Evolutionary conservation across 2,329 filamentous ascomycete species (phyloP).

Genomic region (Piedraia hortae): DNA sequence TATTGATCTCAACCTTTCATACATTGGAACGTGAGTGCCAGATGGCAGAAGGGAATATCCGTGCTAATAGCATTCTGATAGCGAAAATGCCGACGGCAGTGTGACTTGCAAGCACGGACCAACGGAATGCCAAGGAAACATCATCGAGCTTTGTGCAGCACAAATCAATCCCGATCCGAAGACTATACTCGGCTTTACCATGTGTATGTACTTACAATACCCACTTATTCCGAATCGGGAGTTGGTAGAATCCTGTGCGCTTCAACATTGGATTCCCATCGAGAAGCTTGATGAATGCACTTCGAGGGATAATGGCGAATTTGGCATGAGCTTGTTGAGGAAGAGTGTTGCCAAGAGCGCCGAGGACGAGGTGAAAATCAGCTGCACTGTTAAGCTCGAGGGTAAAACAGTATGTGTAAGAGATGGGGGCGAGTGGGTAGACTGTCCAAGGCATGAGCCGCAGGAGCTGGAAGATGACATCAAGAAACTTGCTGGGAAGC

Average conservation of each 20-base stretch:
- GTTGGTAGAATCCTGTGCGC: conserved; percentile 64
- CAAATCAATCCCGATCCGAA: conserved; percentile 63
- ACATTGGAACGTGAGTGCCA: conserved; percentile 44
- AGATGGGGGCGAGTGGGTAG: conserved; percentile 50
- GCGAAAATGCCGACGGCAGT: conserved; percentile 52
- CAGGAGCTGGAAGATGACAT: conserved; percentile 54
- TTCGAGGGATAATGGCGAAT: conserved; percentile 43
- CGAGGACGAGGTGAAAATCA: conserved; percentile 18
- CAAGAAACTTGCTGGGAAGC: too few relatives aligned
- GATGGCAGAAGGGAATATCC: too few relatives aligned
- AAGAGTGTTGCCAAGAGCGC: conserved; percentile 36
- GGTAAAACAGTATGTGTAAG: conserved; percentile 60
- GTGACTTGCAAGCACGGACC: conserved; percentile 76
- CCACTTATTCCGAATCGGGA: conserved; percentile 44
- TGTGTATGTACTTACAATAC: conserved; percentile 63
- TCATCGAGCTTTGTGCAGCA: conserved; percentile 73
- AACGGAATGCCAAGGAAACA: conserved; percentile 76
- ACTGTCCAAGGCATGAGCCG: conserved; percentile 44
- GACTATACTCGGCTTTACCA: conserved; percentile 72
- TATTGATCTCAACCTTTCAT: conserved; percentile 75
- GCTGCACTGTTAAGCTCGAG: conserved; percentile 34
- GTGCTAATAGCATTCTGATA: too few relatives aligned
- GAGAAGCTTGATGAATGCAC: conserved; percentile 57
- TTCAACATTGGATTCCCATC: conserved; percentile 76
- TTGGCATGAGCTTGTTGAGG: conserved; percentile 38